Evolutionary conservation across 73 alveolate species (phyloP).

Genomic region (Paramecium tetraurelia): DNA sequence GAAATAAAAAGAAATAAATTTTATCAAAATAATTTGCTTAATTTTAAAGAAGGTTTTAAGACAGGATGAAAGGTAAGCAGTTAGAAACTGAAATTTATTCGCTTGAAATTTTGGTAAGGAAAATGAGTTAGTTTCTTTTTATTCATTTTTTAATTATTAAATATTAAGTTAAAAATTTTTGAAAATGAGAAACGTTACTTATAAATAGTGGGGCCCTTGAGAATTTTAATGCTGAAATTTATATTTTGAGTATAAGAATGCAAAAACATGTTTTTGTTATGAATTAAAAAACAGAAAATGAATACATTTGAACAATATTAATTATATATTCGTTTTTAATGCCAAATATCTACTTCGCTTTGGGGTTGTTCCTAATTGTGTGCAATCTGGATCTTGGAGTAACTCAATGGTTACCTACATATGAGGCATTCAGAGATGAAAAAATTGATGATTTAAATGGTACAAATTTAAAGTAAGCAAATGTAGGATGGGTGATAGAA

Average conservation of each 20-base stretch:
- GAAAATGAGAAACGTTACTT: neutral
- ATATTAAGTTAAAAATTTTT: neutral
- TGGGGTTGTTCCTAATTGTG: neutral
- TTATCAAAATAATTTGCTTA: neutral
- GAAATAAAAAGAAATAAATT: neutral
- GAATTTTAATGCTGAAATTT: neutral
- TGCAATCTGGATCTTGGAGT: neutral
- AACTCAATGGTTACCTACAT: slow-evolving; percentile 17
- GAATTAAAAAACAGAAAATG: neutral
- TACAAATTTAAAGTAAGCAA: neutral
- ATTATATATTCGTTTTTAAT: slow-evolving; percentile 8
- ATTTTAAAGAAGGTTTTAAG: neutral
- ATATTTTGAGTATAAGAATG: neutral
- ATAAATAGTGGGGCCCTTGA: neutral
- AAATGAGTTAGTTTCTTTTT: neutral
- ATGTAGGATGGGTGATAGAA: slow-evolving; percentile 18
- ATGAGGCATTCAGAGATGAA: neutral
- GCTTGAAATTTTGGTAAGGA: neutral
- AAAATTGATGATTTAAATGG: slow-evolving; percentile 7
- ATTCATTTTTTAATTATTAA: neutral
- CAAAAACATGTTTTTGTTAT: neutral
- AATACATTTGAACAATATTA: neutral
- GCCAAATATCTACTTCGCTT: neutral
- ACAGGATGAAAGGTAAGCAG: neutral
- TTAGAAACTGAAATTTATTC: neutral